A percentile compares a stretch with the other conserved stretches of the same genome.
phyloP scores from a whole-genome alignment of 306 rosid genomes.

The Datisca glomerata region DNA sequence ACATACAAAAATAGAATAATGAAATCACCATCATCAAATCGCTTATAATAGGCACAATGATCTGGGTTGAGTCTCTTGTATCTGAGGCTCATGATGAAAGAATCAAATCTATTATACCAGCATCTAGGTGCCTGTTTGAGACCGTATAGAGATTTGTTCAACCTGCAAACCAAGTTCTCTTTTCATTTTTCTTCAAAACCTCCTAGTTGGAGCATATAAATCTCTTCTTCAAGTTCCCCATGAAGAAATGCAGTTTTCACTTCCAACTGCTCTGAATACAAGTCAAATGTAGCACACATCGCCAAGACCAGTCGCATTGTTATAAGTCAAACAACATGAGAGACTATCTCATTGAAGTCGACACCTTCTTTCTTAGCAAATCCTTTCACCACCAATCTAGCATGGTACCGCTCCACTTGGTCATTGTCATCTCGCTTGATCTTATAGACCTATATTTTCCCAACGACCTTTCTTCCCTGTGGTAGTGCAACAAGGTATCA shows the following conservation, averaged over 20 bases:
- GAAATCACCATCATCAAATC: background rate
- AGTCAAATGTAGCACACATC: too few relatives aligned
- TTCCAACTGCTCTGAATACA: too few relatives aligned
- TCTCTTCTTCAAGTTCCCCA: too few relatives aligned
- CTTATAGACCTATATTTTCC: background rate
- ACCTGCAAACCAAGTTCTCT: background rate
- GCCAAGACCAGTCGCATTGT: too few relatives aligned
- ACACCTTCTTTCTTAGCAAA: too few relatives aligned
- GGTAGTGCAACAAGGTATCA: background rate
- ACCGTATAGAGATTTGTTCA: background rate
- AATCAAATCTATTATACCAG: constrained; percentile 5
- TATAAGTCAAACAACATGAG: too few relatives aligned
- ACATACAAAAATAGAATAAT: constrained; percentile 1
- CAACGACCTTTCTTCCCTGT: background rate
- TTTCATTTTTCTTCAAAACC: background rate
- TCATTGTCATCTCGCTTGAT: too few relatives aligned
- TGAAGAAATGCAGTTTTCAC: too few relatives aligned
- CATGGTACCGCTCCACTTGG: background rate
- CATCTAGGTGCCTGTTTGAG: constrained; percentile 1
- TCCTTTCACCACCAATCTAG: too few relatives aligned
- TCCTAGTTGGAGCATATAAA: background rate
- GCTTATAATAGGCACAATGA: constrained; percentile 1
- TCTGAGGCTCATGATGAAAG: constrained; percentile 3
- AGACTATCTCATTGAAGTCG: too few relatives aligned
- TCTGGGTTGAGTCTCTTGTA: background rate